Evolutionary conservation across 768 basidiomycete species (phyloP).

Genomic region (Russula emetica): DNA sequence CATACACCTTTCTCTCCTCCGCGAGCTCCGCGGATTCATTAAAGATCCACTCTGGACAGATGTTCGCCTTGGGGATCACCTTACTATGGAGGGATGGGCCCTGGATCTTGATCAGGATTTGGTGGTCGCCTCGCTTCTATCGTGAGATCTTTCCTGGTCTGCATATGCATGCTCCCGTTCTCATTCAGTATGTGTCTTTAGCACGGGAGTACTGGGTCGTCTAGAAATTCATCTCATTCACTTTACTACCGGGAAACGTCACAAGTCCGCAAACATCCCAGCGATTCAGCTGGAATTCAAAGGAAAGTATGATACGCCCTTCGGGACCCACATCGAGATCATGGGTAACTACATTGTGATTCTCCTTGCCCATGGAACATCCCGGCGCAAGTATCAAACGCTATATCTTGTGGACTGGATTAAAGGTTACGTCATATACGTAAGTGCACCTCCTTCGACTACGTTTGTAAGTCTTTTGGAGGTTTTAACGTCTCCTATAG

Average conservation of each 20-base stretch:
- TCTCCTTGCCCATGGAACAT: slow-evolving; percentile 11
- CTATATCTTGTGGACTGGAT: slow-evolving; percentile 17
- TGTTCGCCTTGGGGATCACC: slow-evolving; percentile 27
- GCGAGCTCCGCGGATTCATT: background rate
- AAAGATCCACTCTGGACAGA: background rate
- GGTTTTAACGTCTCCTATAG: slow-evolving; percentile 2
- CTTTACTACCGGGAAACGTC: slow-evolving; percentile 1
- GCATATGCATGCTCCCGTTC: background rate
- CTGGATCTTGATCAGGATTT: slow-evolving; percentile 18
- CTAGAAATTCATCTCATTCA: slow-evolving; percentile 6
- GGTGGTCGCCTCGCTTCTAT: slow-evolving; percentile 1
- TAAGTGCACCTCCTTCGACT: background rate
- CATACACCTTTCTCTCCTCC: slow-evolving; percentile 5
- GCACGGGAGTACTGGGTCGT: background rate
- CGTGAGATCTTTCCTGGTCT: slow-evolving; percentile 4
- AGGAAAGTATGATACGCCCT: background rate
- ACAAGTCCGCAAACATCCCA: slow-evolving; percentile 1
- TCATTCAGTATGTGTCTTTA: slow-evolving; percentile 1
- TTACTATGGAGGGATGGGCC: slow-evolving; percentile 21
- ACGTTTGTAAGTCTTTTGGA: background rate
- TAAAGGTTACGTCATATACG: slow-evolving; percentile 7
- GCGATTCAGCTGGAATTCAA: slow-evolving; percentile 2
- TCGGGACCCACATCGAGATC: slow-evolving; percentile 1
- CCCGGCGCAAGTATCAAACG: background rate
- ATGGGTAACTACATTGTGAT: slow-evolving; percentile 13